Evolutionary conservation across 495 filamentous ascomycete genomes (phyloP), one percentile per base, ranked within the genome.

Genomic region (Rostrohypoxylon terebratum): DNA sequence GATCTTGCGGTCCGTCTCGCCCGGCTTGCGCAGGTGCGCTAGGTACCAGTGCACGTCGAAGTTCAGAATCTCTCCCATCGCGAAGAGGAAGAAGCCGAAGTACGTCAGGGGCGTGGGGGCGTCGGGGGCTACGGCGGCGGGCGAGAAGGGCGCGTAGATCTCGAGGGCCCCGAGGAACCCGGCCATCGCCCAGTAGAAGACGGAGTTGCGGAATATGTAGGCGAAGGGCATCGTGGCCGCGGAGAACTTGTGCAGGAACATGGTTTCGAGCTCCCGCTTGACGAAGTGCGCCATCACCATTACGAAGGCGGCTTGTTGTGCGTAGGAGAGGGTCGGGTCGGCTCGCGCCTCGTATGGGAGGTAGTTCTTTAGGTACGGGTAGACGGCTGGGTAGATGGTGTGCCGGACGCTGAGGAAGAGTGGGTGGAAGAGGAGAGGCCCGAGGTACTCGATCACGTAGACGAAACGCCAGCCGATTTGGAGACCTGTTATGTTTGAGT

Each of bases 161-260:
- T 90, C 93, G 80, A 92, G 91, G 10, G 92, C 91, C 72, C 96
- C 89, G 79, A 94, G 90, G 45, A 94, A 75, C 31, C 96, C 96
- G 18, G 91, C 89, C 58, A 96, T 80, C 11, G 91, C 71, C 94
- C 95, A 98, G 88, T 97, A 97, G 82, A 96, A 95, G 42, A 86
- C 88, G 61, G 88, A 92, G 84, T 98, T 97, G 78, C 95, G 95
- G 88, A 95, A 90, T 78, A 96, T 92, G 82, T 95, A 96, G 77
- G 80, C 81, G 62, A 87, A 88, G 36, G 95, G 94, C 94, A 97
- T 98, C 45, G 94, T 98, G 71, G 93, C 92, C 53, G 90, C 87
- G 77, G 92, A 94, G 88, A 99, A 99, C 78, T 92, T 93, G 85
- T 99, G 96, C 63, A 99, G 88, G 81, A 94, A 97, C 62, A 98